phyloP scores from a whole-genome alignment of 2,329 filamentous ascomycete genomes.

The Microdochium paspali region DNA sequence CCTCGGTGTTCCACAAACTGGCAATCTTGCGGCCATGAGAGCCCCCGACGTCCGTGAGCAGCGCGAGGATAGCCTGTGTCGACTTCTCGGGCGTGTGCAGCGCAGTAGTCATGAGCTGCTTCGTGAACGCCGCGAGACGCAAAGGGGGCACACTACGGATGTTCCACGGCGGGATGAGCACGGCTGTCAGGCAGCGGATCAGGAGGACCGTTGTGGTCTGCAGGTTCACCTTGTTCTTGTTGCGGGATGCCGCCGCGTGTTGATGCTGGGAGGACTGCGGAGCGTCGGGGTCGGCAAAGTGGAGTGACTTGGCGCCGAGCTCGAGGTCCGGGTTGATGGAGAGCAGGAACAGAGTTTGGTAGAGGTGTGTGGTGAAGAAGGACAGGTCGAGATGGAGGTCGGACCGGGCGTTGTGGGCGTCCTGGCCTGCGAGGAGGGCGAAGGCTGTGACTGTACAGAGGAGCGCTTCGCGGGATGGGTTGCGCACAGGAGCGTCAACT shows the following conservation, averaged over 20 bases:
- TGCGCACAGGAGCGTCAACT: slow-evolving; percentile 44
- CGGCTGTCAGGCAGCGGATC: slow-evolving; percentile 72
- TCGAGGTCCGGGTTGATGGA: slow-evolving; percentile 81
- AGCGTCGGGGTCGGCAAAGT: slow-evolving; percentile 56
- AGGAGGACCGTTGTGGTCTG: slow-evolving; percentile 91
- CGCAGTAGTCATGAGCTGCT: slow-evolving; percentile 74
- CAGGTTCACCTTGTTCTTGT: slow-evolving; percentile 71
- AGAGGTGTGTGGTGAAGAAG: slow-evolving; percentile 93
- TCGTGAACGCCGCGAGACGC: slow-evolving; percentile 84
- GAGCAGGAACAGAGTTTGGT: slow-evolving; percentile 71
- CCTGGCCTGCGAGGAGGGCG: slow-evolving; percentile 90
- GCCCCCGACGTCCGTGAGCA: slow-evolving; percentile 70
- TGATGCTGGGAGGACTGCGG: slow-evolving; percentile 27
- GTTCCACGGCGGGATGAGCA: slow-evolving; percentile 68
- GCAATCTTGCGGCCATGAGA: slow-evolving; percentile 75
- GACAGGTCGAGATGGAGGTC: slow-evolving; percentile 82
- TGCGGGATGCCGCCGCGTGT: slow-evolving; percentile 28
- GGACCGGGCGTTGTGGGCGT: slow-evolving; percentile 74
- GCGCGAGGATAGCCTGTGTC: slow-evolving; percentile 65
- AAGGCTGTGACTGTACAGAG: slow-evolving; percentile 95
- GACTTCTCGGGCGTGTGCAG: slow-evolving; percentile 90
- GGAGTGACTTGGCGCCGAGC: slow-evolving; percentile 62
- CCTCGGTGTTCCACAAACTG: slow-evolving; percentile 90
- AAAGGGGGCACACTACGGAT: slow-evolving; percentile 69
- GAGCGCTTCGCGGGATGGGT: slow-evolving; percentile 76